Evolutionary conservation across 2,329 filamentous ascomycete species (phyloP), one percentile per base, ranked within the genome.

Genomic region (Diplodia seriata): DNA sequence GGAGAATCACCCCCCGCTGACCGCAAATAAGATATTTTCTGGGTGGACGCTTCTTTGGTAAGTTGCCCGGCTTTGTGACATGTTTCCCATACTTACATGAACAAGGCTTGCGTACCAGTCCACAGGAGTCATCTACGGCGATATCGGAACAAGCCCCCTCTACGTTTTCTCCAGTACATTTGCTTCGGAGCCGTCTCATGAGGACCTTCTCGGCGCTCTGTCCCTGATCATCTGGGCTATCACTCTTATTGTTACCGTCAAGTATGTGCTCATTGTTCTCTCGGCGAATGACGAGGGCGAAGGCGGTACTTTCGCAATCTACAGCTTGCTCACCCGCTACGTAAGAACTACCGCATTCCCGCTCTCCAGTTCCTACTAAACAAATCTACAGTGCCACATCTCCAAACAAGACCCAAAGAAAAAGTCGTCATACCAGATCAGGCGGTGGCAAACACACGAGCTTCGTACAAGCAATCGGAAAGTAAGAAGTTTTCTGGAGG

Each of bases 91-190:
- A 4, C 31, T 57, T 18, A 23, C 51, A 14, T 18, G 9, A 8
- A 12, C 33, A 12, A 74, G 85, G 84, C 82, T 89, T 50, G 85
- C 87, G 26, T 90, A 89, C 73, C 88, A 90, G 76, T 87, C 85
- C 2, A 85, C 84, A 29, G 89, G 89, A 61, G 87, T 89, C 50
- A 90, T 91, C 57, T 91, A 91, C 69, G 89, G 89, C 26, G 89
- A 91, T 71, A 90, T 91, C 72, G 89, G 88, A 66, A 87, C 81
- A 4, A 87, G 84, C 69, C 89, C 88, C 18, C 85, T 91, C n/a
- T 91, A 91, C 72, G 89, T 91, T 18, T 91, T 81, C 76, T 90
- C 88, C n/a, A 89, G 86, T 14, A 90, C 87, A 0, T 91, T 91
- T 73, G 81, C 82, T 26, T 77, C 79, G 2, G 77, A 83, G 12